Percentiles rank a stretch among this genome's conserved stretches.
Conservation (phyloP, 2,329 filamentous ascomycete species). For the Cadophora sp. region DNA sequence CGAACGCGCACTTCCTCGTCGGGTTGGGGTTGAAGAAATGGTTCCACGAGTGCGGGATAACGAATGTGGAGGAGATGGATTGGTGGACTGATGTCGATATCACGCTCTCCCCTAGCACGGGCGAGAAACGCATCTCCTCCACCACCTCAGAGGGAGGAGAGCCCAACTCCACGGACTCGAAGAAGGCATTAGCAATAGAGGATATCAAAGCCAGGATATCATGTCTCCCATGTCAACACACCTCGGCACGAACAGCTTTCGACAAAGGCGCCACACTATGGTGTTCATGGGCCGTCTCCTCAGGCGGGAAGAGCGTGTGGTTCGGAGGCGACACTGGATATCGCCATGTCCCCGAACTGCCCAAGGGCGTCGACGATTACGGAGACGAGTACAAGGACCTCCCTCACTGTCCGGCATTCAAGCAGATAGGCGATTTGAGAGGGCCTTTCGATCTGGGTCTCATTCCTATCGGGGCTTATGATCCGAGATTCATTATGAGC, state of each 20-base stretch:
- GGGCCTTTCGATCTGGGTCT: constrained; percentile 91
- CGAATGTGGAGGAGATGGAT: constrained; percentile 86
- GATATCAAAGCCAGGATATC: constrained; percentile 74
- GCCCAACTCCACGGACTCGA: constrained; percentile 35
- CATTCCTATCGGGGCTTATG: constrained; percentile 92
- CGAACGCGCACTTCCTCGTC: constrained; percentile 86
- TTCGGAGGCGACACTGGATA: constrained; percentile 95
- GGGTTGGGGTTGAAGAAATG: constrained; percentile 83
- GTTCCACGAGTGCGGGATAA: constrained; percentile 75
- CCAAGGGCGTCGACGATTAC: constrained; percentile 73
- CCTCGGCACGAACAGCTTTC: constrained; percentile 69
- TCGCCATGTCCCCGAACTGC: constrained; percentile 72
- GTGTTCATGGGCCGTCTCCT: constrained; percentile 83
- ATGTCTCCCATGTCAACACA: constrained; percentile 87
- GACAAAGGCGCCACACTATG: constrained; percentile 80
- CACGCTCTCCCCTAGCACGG: constrained; percentile 57
- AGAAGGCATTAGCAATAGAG: constrained; percentile 39
- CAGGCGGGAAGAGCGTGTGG: constrained; percentile 79
- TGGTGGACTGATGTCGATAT: constrained; percentile 91
- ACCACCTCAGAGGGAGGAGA: constrained; percentile 41
- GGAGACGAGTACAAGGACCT: constrained; percentile 67
- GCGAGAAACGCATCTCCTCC: constrained; percentile 39
- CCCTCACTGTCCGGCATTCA: constrained; percentile 83
- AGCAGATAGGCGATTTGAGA: constrained; percentile 77
- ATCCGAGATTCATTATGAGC: constrained; percentile 75